Evolutionary conservation across 2,329 filamentous ascomycete genomes (phyloP).

Genomic region (Cladosporium colombiae): DNA sequence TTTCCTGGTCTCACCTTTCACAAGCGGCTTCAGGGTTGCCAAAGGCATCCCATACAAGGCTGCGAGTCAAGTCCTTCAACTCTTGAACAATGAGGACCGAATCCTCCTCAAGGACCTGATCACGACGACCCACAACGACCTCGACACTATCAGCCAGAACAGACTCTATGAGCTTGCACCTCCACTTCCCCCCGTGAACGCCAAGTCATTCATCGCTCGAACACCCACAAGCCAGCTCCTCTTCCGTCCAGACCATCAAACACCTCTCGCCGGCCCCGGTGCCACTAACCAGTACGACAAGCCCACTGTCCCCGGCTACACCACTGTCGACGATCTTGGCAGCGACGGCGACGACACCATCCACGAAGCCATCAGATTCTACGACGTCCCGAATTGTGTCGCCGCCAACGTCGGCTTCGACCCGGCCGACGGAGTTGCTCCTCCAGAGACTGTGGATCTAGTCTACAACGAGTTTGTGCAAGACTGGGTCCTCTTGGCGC

Average conservation of each 20-base stretch:
- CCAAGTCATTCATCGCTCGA: constrained; percentile 5
- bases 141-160: neutral
- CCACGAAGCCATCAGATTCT: constrained; percentile 73
- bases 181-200: constrained; percentile 12
- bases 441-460: constrained; percentile 75
- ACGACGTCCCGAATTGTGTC: constrained; percentile 79
- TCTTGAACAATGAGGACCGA: constrained; percentile 60
- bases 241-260: constrained; percentile 4
- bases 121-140: constrained; percentile 5
- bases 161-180: constrained; percentile 24
- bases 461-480: constrained; percentile 92
- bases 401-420: constrained; percentile 68
- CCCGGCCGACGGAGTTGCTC: constrained; percentile 38
- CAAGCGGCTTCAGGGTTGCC: constrained; percentile 73
- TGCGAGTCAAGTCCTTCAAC: constrained; percentile 66
- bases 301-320: constrained; percentile 71
- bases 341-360: constrained; percentile 86
- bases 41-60: constrained; percentile 77
- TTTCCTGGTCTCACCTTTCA: constrained; percentile 85
- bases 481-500: constrained; percentile 73
- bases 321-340: constrained; percentile 81
- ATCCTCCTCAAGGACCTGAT: constrained; percentile 43
- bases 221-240: neutral
- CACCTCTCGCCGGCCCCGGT: neutral
- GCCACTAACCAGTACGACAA: constrained; percentile 12